phyloP scores from a whole-genome alignment of 441 rosid genomes.

The Euphorbia corollata region DNA sequence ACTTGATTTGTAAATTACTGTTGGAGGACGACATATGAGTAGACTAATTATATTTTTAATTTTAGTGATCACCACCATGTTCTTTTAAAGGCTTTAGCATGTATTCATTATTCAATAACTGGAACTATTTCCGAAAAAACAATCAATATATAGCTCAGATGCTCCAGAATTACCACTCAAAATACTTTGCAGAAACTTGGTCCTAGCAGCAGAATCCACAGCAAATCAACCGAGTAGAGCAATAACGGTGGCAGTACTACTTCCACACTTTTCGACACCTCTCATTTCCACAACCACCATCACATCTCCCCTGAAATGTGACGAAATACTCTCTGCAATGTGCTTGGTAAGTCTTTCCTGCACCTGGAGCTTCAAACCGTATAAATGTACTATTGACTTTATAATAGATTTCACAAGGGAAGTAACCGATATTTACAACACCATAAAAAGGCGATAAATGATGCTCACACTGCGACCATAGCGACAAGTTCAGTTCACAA shows the following conservation, averaged over 20 bases:
- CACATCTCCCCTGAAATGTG: conserved; percentile 66
- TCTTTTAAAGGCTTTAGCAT: too few relatives aligned
- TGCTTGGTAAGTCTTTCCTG: conserved; percentile 90
- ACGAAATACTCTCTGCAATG: conserved; percentile 70
- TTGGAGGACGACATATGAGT: too few relatives aligned
- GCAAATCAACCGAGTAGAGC: conserved; percentile 82
- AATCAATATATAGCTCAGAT: conserved; percentile 6
- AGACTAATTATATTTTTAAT: too few relatives aligned
- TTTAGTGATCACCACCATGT: too few relatives aligned
- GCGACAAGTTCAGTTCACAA: conserved; percentile 56
- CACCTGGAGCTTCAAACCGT: conserved; percentile 93
- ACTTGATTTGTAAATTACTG: too few relatives aligned
- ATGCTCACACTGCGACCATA: conserved; percentile 96
- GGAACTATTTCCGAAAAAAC: background rate
- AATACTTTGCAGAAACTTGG: conserved; percentile 52
- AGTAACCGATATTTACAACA: conserved; percentile 80
- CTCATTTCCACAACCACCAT: conserved; percentile 91
- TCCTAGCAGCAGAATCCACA: conserved; percentile 48
- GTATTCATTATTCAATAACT: background rate
- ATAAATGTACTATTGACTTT: conserved; percentile 71
- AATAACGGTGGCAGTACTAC: conserved; percentile 73
- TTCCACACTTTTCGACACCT: conserved; percentile 88
- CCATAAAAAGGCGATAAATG: conserved; percentile 93
- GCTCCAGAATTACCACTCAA: conserved; percentile 27
- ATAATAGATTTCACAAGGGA: conserved; percentile 43